Percentiles rank a stretch among this genome's conserved stretches.
Conservation (phyloP, 1,139 yeast species). For the Kodamaea plutei region DNA sequence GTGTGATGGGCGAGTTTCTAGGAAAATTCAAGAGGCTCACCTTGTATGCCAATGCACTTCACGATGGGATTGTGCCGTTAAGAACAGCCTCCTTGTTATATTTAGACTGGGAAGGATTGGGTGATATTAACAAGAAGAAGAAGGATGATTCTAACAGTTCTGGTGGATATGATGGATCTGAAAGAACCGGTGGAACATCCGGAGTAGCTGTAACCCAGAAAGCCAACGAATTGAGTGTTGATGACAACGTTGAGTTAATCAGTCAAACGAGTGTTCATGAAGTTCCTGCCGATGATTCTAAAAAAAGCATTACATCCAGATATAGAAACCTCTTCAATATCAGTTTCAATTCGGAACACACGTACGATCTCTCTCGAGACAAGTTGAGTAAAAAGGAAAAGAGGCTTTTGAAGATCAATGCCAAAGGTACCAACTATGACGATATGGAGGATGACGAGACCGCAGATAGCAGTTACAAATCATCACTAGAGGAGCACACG, state of each 20-base stretch:
- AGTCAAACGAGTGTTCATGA: constrained; percentile 6
- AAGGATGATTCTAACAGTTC: neutral
- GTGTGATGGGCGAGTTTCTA: constrained; percentile 19
- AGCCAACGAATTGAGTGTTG: constrained; percentile 13
- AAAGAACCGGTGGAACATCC: neutral
- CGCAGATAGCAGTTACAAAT: neutral
- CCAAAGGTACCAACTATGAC: constrained; percentile 1
- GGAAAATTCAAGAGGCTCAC: constrained; percentile 18
- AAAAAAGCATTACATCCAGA: constrained; percentile 8
- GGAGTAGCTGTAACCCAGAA: constrained; percentile 3
- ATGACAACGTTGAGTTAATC: constrained; percentile 9
- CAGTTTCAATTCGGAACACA: constrained; percentile 12
- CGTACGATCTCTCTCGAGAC: constrained; percentile 8
- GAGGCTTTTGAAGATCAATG: constrained; percentile 19
- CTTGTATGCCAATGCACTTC: constrained; percentile 24
- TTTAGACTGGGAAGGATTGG: constrained; percentile 26
- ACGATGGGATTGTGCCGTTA: constrained; percentile 26
- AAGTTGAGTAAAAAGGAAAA: constrained; percentile 20
- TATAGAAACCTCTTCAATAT: constrained; percentile 21
- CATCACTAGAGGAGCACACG: neutral
- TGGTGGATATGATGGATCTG: constrained; percentile 7
- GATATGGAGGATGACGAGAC: constrained; percentile 4
- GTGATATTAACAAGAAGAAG: constrained; percentile 23
- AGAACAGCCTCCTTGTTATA: constrained; percentile 23
- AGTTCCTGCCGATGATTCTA: constrained; percentile 3